phyloP scores from a whole-genome alignment of 371 early-diverging fungal species.

The Sporodiniella umbellata region DNA sequence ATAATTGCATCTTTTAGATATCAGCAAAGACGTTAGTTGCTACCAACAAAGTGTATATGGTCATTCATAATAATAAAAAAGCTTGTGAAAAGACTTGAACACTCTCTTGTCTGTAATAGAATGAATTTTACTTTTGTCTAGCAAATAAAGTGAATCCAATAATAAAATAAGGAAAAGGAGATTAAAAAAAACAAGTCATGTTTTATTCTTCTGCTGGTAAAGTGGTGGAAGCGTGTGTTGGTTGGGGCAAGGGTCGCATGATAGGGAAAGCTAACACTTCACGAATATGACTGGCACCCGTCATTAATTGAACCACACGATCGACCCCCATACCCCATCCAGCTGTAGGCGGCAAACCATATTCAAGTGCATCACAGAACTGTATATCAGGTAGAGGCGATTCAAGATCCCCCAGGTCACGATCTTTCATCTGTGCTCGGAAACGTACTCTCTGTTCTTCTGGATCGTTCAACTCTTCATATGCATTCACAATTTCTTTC shows the following conservation, averaged over 20 bases:
- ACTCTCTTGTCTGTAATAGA: no score
- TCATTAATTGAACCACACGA: slow-evolving; percentile 87
- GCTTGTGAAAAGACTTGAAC: no score
- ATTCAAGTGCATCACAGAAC: slow-evolving; percentile 91
- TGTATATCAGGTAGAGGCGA: slow-evolving; percentile 80
- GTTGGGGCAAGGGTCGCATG: slow-evolving; percentile 20
- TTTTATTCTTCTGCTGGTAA: no score
- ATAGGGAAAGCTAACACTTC: slow-evolving; percentile 94
- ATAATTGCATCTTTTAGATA: no score
- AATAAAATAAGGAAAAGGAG: no score
- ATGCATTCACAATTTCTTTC: slow-evolving; percentile 98
- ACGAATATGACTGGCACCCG: slow-evolving; percentile 81
- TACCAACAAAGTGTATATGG: no score
- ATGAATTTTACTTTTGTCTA: no score
- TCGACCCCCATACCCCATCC: slow-evolving; percentile 99
- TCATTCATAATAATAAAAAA: no score
- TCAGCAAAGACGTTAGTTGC: no score
- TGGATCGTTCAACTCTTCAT: slow-evolving; percentile 99
- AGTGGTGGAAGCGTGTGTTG: no score
- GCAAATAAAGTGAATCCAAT: no score
- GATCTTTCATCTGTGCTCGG: slow-evolving; percentile 62
- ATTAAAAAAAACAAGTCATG: no score
- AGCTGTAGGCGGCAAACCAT: slow-evolving; percentile 95
- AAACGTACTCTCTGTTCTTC: slow-evolving; percentile 92
- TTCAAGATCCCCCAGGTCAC: slow-evolving; percentile 78